Percentiles rank a stretch among this genome's conserved stretches.
Conservation (phyloP, 345 rosid genomes). For the Eucalyptus rudis region DNA sequence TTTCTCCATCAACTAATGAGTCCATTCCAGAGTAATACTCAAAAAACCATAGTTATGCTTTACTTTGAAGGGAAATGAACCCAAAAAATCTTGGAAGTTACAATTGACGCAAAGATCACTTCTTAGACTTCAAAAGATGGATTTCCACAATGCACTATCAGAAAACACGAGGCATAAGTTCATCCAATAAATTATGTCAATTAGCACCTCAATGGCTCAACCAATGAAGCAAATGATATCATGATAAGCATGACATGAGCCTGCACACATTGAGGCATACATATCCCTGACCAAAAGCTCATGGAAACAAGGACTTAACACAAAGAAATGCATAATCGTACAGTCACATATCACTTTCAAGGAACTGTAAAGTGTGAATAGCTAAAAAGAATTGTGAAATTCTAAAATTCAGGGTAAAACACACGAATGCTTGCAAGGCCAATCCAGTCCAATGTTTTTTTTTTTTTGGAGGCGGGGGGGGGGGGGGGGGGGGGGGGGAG, state of each 20-base stretch:
- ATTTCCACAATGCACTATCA: not conserved
- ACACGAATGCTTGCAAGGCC: not conserved
- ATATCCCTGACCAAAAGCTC: not conserved
- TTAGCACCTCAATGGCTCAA: not conserved
- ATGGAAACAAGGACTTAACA: not conserved
- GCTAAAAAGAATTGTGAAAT: not conserved
- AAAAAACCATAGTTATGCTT: not conserved
- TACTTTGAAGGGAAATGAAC: not conserved
- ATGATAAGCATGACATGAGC: not conserved
- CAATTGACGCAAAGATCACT: not conserved
- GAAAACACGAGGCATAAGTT: not conserved
- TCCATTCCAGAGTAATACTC: not conserved
- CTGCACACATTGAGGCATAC: not conserved
- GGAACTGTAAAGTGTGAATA: not conserved
- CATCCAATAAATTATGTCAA: not conserved
- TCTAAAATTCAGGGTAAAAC: not conserved
- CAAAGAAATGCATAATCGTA: not conserved
- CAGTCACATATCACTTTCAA: not conserved
- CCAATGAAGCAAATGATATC: not conserved
- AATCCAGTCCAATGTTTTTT: not conserved
- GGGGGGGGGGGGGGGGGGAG: too few species aligned
- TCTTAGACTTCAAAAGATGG: not conserved
- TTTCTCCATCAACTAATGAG: not conserved
- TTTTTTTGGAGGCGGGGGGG: accelerated
- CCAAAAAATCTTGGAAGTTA: not conserved